Evolutionary conservation across 441 rosid species (phyloP).

Genomic region (Populus tomentosa): DNA sequence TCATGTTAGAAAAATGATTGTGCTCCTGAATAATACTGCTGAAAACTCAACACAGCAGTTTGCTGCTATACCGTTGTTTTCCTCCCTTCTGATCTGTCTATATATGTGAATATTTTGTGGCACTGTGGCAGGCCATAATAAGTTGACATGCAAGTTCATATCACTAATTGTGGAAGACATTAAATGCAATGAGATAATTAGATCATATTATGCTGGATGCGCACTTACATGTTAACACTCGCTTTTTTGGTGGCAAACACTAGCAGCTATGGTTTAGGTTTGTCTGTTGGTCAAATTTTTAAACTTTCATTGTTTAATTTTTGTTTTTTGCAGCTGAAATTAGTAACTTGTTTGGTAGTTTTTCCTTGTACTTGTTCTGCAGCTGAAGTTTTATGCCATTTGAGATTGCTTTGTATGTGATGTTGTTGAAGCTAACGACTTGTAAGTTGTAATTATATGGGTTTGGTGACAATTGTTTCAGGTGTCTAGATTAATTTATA

Average conservation of each 20-base stretch:
- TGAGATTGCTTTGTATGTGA: background rate
- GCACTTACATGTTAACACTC: background rate
- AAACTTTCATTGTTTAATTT: background rate
- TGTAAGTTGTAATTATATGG: background rate
- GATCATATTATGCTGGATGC: background rate
- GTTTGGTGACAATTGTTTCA: constrained; percentile 29
- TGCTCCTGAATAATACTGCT: background rate
- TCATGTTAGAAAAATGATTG: background rate
- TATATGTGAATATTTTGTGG: background rate
- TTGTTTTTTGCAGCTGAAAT: background rate
- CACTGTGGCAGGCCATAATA: background rate
- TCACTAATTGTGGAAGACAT: background rate
- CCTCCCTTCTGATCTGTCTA: background rate
- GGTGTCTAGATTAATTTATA: constrained; percentile 72
- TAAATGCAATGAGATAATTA: background rate
- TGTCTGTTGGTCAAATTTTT: background rate
- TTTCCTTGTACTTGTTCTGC: background rate
- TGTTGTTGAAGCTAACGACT: constrained; percentile 2
- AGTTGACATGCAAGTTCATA: background rate
- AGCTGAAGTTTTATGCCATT: background rate
- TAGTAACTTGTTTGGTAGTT: background rate
- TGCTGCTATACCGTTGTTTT: background rate
- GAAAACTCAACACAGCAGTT: background rate
- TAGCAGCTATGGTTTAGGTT: background rate
- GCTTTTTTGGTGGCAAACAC: background rate